phyloP scores from a whole-genome alignment of 768 basidiomycete species.

The Austroboletus eburneus region DNA sequence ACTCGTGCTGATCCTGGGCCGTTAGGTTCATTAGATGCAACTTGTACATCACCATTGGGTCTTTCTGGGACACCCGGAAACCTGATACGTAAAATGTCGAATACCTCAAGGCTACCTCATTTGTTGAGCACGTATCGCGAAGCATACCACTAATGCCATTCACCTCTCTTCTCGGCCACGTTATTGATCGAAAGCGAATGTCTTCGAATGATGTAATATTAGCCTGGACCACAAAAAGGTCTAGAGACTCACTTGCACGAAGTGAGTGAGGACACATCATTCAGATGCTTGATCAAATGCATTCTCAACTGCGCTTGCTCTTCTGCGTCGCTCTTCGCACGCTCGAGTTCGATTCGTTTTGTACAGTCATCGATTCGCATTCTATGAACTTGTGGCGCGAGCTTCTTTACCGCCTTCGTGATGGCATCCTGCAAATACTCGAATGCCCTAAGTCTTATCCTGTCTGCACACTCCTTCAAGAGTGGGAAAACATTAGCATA shows the following conservation, averaged over 20 bases:
- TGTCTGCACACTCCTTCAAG: neutral
- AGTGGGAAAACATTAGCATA: neutral
- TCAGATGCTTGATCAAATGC: slow-evolving; percentile 18
- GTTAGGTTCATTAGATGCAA: slow-evolving; percentile 27
- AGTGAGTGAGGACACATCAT: slow-evolving; percentile 6
- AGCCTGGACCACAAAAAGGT: neutral
- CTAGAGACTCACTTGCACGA: slow-evolving; percentile 6
- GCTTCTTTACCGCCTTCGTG: slow-evolving; percentile 4
- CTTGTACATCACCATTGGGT: slow-evolving; percentile 17
- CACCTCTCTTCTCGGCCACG: slow-evolving; percentile 1
- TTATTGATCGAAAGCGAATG: slow-evolving; percentile 8
- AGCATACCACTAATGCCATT: neutral
- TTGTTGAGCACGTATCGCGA: no score
- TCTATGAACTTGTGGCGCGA: slow-evolving; percentile 5
- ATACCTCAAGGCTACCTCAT: neutral
- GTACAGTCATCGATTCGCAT: slow-evolving; percentile 4
- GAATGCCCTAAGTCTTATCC: neutral
- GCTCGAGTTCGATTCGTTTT: neutral
- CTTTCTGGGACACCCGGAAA: slow-evolving; percentile 9
- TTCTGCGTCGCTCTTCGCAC: slow-evolving; percentile 1
- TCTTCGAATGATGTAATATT: neutral
- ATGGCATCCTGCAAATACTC: neutral
- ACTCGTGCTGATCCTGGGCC: slow-evolving; percentile 23
- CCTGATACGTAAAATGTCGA: slow-evolving; percentile 4
- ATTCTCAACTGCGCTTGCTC: slow-evolving; percentile 11